phyloP scores from a whole-genome alignment of 1,139 yeast species.

The Geotrichum cucujoidarum region DNA sequence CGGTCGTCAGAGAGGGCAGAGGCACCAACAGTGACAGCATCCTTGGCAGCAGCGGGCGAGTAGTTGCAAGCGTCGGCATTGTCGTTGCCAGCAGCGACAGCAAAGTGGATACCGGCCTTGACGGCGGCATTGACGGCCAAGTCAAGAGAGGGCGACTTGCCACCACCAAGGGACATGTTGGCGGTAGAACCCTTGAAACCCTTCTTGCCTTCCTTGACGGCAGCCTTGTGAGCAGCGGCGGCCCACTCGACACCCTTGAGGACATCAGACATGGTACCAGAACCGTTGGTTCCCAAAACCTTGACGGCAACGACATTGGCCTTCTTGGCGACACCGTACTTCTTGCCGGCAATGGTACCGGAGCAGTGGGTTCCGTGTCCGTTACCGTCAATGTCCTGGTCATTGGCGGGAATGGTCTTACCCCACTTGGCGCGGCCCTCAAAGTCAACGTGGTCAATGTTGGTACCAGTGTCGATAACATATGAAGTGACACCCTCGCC shows the following conservation, averaged over 20 bases:
- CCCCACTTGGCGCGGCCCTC: constrained; percentile 95
- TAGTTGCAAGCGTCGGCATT: constrained; percentile 57
- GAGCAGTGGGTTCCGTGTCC: constrained; percentile 76
- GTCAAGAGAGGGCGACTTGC: constrained; percentile 50
- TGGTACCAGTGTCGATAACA: constrained; percentile 87
- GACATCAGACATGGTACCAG: constrained; percentile 48
- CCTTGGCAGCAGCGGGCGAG: constrained; percentile 58
- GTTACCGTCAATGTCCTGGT: constrained; percentile 79
- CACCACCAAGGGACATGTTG: constrained; percentile 61
- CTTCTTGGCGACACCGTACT: constrained; percentile 62
- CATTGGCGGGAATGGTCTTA: constrained; percentile 78
- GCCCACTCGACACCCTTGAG: constrained; percentile 46
- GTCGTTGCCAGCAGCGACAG: constrained; percentile 67
- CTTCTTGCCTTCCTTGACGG: constrained; percentile 41
- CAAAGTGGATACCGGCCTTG: constrained; percentile 54
- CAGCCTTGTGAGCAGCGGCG: constrained; percentile 38
- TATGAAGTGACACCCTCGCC: constrained; percentile 87
- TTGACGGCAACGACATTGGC: constrained; percentile 56
- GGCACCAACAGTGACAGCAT: constrained; percentile 61
- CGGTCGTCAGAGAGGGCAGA: constrained; percentile 47
- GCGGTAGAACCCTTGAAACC: constrained; percentile 53
- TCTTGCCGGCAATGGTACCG: constrained; percentile 56
- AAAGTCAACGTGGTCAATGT: constrained; percentile 69
- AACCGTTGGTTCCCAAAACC: constrained; percentile 48
- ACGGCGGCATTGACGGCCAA: constrained; percentile 58